These are phyloP conservation scores for Bryoglossum gracile DNA, from an alignment of 495 filamentous ascomycete species.

Conservation along the genomic window DNA sequence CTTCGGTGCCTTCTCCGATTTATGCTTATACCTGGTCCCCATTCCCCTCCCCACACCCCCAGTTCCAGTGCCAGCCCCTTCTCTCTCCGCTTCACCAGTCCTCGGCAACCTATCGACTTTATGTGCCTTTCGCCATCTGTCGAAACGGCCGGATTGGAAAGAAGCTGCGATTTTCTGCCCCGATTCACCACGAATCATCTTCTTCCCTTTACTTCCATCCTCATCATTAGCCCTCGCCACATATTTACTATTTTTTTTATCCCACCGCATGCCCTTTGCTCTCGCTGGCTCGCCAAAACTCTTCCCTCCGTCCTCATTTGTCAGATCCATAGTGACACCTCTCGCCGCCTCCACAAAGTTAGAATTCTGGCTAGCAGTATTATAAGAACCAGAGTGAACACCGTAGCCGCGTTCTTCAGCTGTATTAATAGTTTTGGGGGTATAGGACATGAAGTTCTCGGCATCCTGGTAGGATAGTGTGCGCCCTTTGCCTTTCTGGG, in stretches of 20 bases:
- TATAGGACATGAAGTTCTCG: conserved; percentile 95
- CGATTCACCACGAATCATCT: conserved; percentile 80
- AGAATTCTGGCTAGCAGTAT: conserved; percentile 41
- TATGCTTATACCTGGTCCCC: conserved; percentile 66
- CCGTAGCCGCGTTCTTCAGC: conserved; percentile 89
- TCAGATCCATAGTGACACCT: conserved; percentile 80
- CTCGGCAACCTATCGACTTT: conserved; percentile 68
- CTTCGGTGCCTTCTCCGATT: conserved; percentile 79
- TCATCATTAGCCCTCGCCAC: conserved; percentile 85
- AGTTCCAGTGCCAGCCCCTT: conserved; percentile 26
- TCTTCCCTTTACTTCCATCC: conserved; percentile 80
- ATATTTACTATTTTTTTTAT: conserved; percentile 95
- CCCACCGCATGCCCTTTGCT: conserved; percentile 75
- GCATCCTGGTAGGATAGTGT: conserved; percentile 64
- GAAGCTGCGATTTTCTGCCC: conserved; percentile 92
- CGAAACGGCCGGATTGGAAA: conserved; percentile 90
- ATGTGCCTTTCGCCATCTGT: conserved; percentile 81
- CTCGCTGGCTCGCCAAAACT: conserved; percentile 66
- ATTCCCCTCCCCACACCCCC: conserved; percentile 26
- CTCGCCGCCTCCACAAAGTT: conserved; percentile 82
- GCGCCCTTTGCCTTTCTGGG: conserved; percentile 29
- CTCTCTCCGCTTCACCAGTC: conserved; percentile 70
- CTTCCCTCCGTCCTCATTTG: conserved; percentile 72
- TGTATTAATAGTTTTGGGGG: conserved; percentile 61
- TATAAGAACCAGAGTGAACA: conserved; percentile 68